phyloP scores from a whole-genome alignment of 2,329 filamentous ascomycete species.

The Aspergillus sp. region DNA sequence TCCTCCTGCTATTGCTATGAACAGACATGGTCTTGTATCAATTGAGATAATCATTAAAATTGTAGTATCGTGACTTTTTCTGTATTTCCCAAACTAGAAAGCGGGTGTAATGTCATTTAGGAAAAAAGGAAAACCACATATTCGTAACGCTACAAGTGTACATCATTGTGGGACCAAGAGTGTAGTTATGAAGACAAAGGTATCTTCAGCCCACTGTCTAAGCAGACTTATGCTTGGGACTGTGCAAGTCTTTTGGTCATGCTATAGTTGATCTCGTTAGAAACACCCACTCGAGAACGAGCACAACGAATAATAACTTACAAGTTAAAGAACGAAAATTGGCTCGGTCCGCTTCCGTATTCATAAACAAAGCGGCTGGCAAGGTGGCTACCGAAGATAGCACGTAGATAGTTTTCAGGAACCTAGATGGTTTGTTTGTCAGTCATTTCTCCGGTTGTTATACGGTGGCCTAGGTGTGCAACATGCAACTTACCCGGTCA shows the following conservation, averaged over 20 bases:
- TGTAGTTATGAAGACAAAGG: slow-evolving; percentile 15
- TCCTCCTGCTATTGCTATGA: too few species aligned
- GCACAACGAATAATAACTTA: slow-evolving; percentile 51
- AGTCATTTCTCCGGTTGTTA: slow-evolving; percentile 10
- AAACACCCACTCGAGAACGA: slow-evolving; percentile 2
- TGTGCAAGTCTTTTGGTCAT: slow-evolving; percentile 40
- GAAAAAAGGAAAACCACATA: slow-evolving; percentile 8
- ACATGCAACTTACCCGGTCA: slow-evolving; percentile 59
- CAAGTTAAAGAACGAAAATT: slow-evolving; percentile 99
- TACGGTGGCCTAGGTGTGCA: background rate
- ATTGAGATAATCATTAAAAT: slow-evolving; percentile 8
- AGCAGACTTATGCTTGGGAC: slow-evolving; percentile 26
- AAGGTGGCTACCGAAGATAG: slow-evolving; percentile 94
- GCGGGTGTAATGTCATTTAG: slow-evolving; percentile 3
- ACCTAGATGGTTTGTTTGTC: slow-evolving; percentile 51
- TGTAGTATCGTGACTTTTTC: slow-evolving; percentile 15
- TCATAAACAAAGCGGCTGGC: slow-evolving; percentile 96
- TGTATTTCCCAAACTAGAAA: slow-evolving; percentile 11
- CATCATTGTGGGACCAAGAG: slow-evolving; percentile 15
- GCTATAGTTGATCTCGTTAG: slow-evolving; percentile 23
- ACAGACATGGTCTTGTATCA: background rate
- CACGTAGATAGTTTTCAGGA: slow-evolving; percentile 85
- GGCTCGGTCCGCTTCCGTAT: slow-evolving; percentile 86
- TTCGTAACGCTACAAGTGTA: slow-evolving; percentile 18
- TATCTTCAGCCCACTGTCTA: slow-evolving; percentile 10